Evolutionary conservation across 306 rosid genomes (phyloP).

Genomic region (Casuarina glauca): DNA sequence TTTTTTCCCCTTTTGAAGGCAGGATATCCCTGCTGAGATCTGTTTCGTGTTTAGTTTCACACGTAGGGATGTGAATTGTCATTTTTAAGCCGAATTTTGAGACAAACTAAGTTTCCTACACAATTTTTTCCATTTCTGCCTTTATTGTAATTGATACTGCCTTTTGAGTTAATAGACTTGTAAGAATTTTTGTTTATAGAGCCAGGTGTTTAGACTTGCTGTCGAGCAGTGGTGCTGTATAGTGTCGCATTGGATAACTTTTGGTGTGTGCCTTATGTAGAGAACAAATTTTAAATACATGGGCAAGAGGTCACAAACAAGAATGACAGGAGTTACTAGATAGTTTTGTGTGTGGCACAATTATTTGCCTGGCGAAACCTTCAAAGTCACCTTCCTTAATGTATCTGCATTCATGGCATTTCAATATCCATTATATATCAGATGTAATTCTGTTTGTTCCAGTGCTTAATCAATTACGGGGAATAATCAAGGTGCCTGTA

Average conservation of each 20-base stretch:
- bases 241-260: not conserved
- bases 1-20: no score
- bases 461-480: not conserved
- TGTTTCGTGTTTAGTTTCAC: no score
- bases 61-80: no score
- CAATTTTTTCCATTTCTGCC: not conserved
- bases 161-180: not conserved
- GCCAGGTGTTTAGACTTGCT: not conserved
- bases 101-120: no score
- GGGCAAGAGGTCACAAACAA: not conserved
- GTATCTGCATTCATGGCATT: not conserved
- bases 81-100: no score
- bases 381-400: not conserved
- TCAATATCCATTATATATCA: not conserved
- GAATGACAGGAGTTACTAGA: not conserved
- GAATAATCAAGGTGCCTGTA: not conserved
- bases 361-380: slow-evolving; percentile 8
- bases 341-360: not conserved
- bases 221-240: not conserved
- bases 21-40: no score
- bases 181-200: not conserved
- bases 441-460: not conserved
- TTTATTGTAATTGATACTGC: not conserved
- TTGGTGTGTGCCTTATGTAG: not conserved
- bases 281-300: not conserved